Conservation (phyloP, 2,329 filamentous ascomycete genomes). For the Aspergillus texensis region DNA sequence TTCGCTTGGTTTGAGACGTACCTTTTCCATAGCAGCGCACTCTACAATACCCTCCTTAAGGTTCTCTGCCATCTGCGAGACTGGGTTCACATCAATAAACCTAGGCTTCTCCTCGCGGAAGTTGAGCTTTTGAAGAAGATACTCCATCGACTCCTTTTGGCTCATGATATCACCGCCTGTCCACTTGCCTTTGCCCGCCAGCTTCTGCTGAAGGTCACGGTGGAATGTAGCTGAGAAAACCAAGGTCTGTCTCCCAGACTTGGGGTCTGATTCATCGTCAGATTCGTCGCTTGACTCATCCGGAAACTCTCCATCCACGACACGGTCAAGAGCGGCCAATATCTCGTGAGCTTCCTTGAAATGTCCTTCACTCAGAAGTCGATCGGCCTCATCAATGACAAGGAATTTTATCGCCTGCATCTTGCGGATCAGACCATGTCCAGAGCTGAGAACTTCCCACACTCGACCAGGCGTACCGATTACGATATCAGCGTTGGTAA, state of each 20-base stretch:
- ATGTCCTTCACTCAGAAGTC: conserved; percentile 86
- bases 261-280: conserved; percentile 47
- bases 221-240: conserved; percentile 98
- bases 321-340: conserved; percentile 73
- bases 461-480: conserved; percentile 88
- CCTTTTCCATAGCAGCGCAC: conserved; percentile 91
- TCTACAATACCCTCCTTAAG: conserved; percentile 90
- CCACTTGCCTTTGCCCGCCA: conserved; percentile 73
- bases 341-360: conserved; percentile 95
- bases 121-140: conserved; percentile 84
- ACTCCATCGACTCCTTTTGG: conserved; percentile 84
- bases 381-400: conserved; percentile 91
- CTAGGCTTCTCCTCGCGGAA: conserved; percentile 83
- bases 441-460: conserved; percentile 89
- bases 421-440: conserved; percentile 67
- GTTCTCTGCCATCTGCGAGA: conserved; percentile 82
- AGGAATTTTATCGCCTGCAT: conserved; percentile 78
- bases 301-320: conserved; percentile 46
- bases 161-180: conserved; percentile 62
- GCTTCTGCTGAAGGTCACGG: conserved; percentile 85
- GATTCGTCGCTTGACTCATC: conserved; percentile 29
- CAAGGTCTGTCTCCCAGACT: conserved; percentile 71
- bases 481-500: conserved; percentile 86
- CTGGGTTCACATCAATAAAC: conserved; percentile 89
- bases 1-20: conserved; percentile 37